A percentile compares a stretch with the other conserved stretches of the same genome.
Conservation (phyloP, 306 rosid genomes). For the Dryas drummondii region DNA sequence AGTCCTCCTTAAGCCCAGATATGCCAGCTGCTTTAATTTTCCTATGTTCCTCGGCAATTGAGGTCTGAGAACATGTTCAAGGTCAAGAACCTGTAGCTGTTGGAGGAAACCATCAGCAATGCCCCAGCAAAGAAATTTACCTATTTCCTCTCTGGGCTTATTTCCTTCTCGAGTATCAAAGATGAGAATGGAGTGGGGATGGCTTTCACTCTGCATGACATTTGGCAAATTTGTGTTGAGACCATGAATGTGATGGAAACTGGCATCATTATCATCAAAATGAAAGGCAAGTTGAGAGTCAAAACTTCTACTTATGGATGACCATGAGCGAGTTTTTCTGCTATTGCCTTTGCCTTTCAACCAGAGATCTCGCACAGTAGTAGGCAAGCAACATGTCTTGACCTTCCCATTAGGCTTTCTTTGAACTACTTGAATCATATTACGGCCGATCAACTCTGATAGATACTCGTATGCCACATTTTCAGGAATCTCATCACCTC, state of each 20-base stretch:
- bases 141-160: slow-evolving; percentile 1
- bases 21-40: slow-evolving; percentile 9
- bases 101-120: not conserved
- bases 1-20: slow-evolving; percentile 33
- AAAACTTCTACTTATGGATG: not conserved
- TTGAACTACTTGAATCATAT: slow-evolving; percentile 23
- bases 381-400: slow-evolving; percentile 21
- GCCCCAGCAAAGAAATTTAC: not conserved
- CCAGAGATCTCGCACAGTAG: not conserved
- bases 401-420: slow-evolving; percentile 15
- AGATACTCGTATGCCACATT: not conserved
- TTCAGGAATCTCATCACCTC: not conserved
- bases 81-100: slow-evolving; percentile 24
- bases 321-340: not conserved
- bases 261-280: not conserved
- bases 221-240: not conserved
- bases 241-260: not conserved
- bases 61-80: slow-evolving; percentile 26
- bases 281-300: not conserved
- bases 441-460: not conserved
- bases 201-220: not conserved
- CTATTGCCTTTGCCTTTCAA: not conserved
- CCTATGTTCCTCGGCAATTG: slow-evolving; percentile 2
- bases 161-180: not conserved
- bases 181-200: not conserved